Evolutionary conservation across 1,284 basidiomycete species (phyloP).

Genomic region (Rhodofomes roseus): DNA sequence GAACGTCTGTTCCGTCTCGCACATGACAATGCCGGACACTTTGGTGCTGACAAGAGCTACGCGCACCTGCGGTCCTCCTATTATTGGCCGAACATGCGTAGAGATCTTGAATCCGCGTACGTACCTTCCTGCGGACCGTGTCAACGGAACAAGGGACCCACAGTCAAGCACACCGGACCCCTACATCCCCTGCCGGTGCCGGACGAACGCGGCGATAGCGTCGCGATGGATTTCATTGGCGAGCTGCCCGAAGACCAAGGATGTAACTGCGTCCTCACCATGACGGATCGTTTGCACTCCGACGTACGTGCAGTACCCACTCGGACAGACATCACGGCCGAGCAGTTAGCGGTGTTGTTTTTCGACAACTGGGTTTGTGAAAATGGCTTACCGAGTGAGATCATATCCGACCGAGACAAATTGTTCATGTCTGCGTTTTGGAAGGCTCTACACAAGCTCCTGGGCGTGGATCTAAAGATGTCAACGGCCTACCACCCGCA

Average conservation of each 20-base stretch:
- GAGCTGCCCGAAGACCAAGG: slow-evolving; percentile 26
- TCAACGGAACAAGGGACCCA: too few species aligned
- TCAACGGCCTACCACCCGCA: slow-evolving; percentile 34
- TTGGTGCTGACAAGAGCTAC: slow-evolving; percentile 30
- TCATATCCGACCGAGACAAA: slow-evolving; percentile 32
- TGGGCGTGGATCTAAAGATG: slow-evolving; percentile 17
- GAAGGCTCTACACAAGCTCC: slow-evolving; percentile 29
- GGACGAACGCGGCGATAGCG: slow-evolving; percentile 15
- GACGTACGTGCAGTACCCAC: slow-evolving; percentile 10
- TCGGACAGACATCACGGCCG: slow-evolving; percentile 34
- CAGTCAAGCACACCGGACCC: slow-evolving; percentile 7
- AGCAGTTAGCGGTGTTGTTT: slow-evolving; percentile 24
- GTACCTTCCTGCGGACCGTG: slow-evolving; percentile 15
- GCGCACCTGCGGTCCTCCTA: slow-evolving; percentile 22
- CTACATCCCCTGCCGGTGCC: slow-evolving; percentile 25
- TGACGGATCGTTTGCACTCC: slow-evolving; percentile 21
- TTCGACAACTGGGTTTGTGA: slow-evolving; percentile 15
- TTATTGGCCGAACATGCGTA: slow-evolving; percentile 40
- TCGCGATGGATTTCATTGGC: slow-evolving; percentile 43
- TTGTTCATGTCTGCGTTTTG: slow-evolving; percentile 41
- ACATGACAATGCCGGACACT: slow-evolving; percentile 19
- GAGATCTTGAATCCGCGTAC: slow-evolving; percentile 24
- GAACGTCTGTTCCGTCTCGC: slow-evolving; percentile 23
- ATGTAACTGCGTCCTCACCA: too few species aligned
- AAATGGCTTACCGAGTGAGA: slow-evolving; percentile 29